A percentile compares a stretch with the other conserved stretches of the same genome.
These are phyloP conservation scores for Selenicereus undatus DNA, from an alignment of 148 eudicot genomes.

Conservation along the genomic window DNA sequence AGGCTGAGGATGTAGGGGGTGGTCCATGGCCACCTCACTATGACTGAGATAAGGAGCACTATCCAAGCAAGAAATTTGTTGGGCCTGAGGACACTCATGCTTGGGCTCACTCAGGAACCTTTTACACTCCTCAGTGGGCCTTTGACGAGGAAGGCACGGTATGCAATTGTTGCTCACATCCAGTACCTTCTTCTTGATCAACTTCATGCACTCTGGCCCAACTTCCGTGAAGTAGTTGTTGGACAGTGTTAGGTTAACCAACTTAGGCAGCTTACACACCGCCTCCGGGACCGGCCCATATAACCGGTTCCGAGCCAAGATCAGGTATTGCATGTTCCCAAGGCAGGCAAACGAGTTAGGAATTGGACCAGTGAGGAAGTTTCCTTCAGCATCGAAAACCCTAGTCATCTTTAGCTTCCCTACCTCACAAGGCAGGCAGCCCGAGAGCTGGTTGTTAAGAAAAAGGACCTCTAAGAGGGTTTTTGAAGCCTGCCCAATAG, in stretches of 20 bases:
- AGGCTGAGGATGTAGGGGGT: conserved; percentile 12
- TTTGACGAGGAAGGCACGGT: conserved; percentile 33
- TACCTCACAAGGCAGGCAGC: conserved; percentile 48
- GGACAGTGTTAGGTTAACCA: conserved; percentile 25
- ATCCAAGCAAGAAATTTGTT: conserved; percentile 30
- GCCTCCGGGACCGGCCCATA: conserved; percentile 41
- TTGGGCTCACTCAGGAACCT: conserved; percentile 27
- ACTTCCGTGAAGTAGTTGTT: conserved; percentile 48
- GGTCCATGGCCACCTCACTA: not conserved
- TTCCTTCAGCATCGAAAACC: conserved; percentile 36
- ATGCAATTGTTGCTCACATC: conserved; percentile 40
- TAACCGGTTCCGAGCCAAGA: conserved; percentile 27
- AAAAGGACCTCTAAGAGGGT: conserved; percentile 37
- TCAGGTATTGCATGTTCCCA: conserved; percentile 23
- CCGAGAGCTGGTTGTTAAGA: conserved; percentile 34
- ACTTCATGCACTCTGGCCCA: conserved; percentile 43
- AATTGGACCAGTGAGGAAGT: conserved; percentile 46
- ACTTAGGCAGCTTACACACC: conserved; percentile 30
- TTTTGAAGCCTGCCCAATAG: conserved; percentile 26
- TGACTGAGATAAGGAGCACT: conserved; percentile 14
- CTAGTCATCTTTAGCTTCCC: conserved; percentile 31
- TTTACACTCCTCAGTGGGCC: conserved; percentile 19
- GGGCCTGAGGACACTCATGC: conserved; percentile 18
- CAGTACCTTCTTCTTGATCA: conserved; percentile 27
- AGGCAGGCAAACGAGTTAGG: conserved; percentile 47